Percentiles rank a stretch among this genome's conserved stretches.
Evolutionary conservation across 2,329 filamentous ascomycete species (phyloP).

Genomic region (Chaetomiaceae sp.): DNA sequence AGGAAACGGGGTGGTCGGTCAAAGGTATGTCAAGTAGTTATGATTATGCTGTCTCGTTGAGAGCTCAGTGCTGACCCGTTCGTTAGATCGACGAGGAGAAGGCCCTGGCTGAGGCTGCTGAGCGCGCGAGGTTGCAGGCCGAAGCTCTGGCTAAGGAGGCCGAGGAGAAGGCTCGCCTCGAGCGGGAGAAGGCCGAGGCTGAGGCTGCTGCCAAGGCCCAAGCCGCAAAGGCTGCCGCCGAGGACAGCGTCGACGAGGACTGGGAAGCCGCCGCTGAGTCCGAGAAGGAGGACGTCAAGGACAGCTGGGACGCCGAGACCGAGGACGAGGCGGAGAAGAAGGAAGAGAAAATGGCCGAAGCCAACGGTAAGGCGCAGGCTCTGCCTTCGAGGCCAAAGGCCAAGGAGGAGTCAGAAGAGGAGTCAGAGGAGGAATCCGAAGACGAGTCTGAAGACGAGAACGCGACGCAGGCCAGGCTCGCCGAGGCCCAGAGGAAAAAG

Average conservation of each 20-base stretch:
- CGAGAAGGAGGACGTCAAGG: conserved; percentile 74
- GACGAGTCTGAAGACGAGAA: conserved; percentile 68
- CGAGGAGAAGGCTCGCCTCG: conserved; percentile 53
- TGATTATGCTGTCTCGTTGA: background rate
- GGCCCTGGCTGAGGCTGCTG: conserved; percentile 71
- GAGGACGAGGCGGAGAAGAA: conserved; percentile 60
- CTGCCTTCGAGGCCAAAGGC: conserved; percentile 33
- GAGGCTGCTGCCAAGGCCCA: conserved; percentile 52
- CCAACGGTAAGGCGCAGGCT: conserved; percentile 36
- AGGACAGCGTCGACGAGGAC: conserved; percentile 63
- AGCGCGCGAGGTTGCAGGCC: conserved; percentile 64
- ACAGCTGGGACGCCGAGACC: conserved; percentile 88
- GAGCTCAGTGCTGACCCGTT: background rate
- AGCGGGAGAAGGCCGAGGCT: conserved; percentile 51
- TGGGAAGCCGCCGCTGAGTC: conserved; percentile 84
- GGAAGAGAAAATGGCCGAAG: conserved; percentile 28
- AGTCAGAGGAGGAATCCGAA: conserved; percentile 54
- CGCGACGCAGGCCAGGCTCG: conserved; percentile 65
- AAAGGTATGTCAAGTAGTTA: conserved; percentile 41
- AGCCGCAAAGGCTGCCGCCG: conserved; percentile 51
- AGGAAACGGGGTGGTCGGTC: conserved; percentile 64
- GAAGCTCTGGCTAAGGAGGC: conserved; percentile 61
- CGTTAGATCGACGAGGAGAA: conserved; percentile 66
- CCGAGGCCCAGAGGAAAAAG: conserved; percentile 73
- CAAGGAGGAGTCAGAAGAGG: conserved; percentile 27